A percentile compares a stretch with the other conserved stretches of the same genome.
Evolutionary conservation across 1,284 basidiomycete genomes (phyloP).

Genomic region (Tremellales sp.): DNA sequence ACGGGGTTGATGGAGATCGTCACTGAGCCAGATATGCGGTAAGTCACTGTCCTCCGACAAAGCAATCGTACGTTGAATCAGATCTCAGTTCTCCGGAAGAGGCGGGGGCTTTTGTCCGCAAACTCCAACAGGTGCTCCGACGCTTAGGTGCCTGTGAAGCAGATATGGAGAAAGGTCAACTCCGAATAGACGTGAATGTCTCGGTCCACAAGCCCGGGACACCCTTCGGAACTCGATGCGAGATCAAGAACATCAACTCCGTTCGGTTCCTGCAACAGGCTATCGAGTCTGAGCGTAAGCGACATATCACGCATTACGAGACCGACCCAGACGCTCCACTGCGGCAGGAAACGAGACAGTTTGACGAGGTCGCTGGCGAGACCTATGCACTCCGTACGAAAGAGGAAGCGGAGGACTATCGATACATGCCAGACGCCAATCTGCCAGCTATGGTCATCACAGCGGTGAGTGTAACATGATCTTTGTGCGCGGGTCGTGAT

Average conservation of each 20-base stretch:
- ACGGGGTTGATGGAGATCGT: conserved; percentile 93
- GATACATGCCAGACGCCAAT: conserved; percentile 98
- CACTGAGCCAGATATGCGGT: conserved; percentile 87
- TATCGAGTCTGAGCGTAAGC: conserved; percentile 54
- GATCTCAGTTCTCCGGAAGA: conserved; percentile 73
- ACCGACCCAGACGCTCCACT: conserved; percentile 23
- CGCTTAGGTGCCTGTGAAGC: conserved; percentile 85
- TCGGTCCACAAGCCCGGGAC: conserved; percentile 69
- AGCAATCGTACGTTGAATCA: too few species aligned
- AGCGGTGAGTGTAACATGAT: conserved; percentile 40
- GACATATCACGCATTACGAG: conserved; percentile 42
- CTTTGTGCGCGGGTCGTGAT: background rate
- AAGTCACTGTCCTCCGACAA: conserved; percentile 18
- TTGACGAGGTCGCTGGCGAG: conserved; percentile 73
- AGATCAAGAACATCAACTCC: conserved; percentile 97
- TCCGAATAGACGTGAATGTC: conserved; percentile 94
- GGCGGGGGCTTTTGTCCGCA: conserved; percentile 80
- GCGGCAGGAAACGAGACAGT: conserved; percentile 83
- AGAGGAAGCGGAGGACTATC: conserved; percentile 91
- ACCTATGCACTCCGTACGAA: conserved; percentile 83
- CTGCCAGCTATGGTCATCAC: conserved; percentile 71
- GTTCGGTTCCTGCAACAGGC: conserved; percentile 80
- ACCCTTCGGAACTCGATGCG: conserved; percentile 78
- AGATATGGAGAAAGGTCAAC: conserved; percentile 95
- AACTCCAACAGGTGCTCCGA: conserved; percentile 76